phyloP scores from a whole-genome alignment of 495 filamentous ascomycete genomes.

The Massariosphaeria phaeospora region DNA sequence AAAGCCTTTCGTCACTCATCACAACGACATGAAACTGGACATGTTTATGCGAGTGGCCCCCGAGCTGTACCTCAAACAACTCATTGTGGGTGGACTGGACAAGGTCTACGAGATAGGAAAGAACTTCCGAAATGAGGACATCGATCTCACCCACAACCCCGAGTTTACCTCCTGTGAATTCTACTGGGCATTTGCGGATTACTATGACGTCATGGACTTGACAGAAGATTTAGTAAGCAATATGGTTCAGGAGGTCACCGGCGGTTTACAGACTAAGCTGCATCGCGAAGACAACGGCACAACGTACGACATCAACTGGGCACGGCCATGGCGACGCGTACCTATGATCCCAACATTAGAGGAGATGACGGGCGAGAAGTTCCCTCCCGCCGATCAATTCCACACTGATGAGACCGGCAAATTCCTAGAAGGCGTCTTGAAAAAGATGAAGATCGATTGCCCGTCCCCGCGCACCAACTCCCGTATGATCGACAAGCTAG shows the following conservation, averaged over 20 bases:
- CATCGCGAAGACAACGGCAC: slow-evolving; percentile 77
- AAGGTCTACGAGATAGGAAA: slow-evolving; percentile 89
- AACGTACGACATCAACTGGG: slow-evolving; percentile 88
- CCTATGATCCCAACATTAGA: slow-evolving; percentile 97
- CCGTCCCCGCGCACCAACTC: slow-evolving; percentile 85
- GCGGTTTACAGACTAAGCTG: slow-evolving; percentile 77
- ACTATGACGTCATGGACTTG: slow-evolving; percentile 85
- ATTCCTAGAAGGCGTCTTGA: slow-evolving; percentile 76
- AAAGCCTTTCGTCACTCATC: slow-evolving; percentile 89
- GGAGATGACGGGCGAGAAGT: slow-evolving; percentile 82
- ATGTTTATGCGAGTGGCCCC: slow-evolving; percentile 93
- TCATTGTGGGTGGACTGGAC: slow-evolving; percentile 89
- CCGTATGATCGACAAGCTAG: slow-evolving; percentile 96
- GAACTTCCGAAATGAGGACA: slow-evolving; percentile 91
- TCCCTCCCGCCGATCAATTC: slow-evolving; percentile 81
- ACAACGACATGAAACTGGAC: slow-evolving; percentile 84
- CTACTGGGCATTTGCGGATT: slow-evolving; percentile 91
- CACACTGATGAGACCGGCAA: slow-evolving; percentile 83
- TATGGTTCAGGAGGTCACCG: slow-evolving; percentile 87
- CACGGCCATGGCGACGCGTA: slow-evolving; percentile 83
- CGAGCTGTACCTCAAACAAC: slow-evolving; percentile 92
- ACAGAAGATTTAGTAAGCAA: slow-evolving; percentile 92
- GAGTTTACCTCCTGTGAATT: slow-evolving; percentile 98
- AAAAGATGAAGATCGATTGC: slow-evolving; percentile 89
- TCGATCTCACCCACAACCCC: slow-evolving; percentile 96